Evolutionary conservation across 805 yeast genomes (phyloP).

Genomic region (Sugiyamaella valdiviana): DNA sequence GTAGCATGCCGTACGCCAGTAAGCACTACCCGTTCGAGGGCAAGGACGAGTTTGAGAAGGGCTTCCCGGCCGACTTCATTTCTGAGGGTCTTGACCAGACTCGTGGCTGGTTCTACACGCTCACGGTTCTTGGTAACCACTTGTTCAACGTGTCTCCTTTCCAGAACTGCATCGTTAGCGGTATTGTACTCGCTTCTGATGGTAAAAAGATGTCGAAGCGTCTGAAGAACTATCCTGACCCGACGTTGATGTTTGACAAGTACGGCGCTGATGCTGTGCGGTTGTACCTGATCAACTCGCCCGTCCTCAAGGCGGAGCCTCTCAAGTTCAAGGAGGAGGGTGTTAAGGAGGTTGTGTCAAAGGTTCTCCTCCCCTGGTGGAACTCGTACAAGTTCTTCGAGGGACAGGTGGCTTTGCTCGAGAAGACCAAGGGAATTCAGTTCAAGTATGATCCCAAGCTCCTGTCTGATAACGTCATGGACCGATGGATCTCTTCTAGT

Average conservation of each 20-base stretch:
- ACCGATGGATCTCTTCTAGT: constrained; percentile 95
- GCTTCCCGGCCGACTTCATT: constrained; percentile 96
- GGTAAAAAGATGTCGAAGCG: constrained; percentile 99
- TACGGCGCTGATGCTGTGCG: constrained; percentile 98
- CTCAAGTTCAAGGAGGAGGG: constrained; percentile 98
- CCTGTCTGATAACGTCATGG: constrained; percentile 85
- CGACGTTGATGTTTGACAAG: constrained; percentile 67
- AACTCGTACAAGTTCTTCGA: constrained; percentile 94
- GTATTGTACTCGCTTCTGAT: constrained; percentile 94
- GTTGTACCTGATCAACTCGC: constrained; percentile 92
- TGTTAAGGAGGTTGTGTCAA: constrained; percentile 94
- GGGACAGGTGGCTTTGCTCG: constrained; percentile 80
- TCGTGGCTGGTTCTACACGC: constrained; percentile 99
- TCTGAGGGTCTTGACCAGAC: constrained; percentile 99
- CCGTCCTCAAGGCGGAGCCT: constrained; percentile 94
- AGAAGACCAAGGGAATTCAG: constrained; percentile 64
- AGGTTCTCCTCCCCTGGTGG: constrained; percentile 97
- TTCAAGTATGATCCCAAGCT: constrained; percentile 65
- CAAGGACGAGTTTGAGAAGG: constrained; percentile 56
- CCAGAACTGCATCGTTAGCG: constrained; percentile 90
- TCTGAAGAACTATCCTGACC: constrained; percentile 96
- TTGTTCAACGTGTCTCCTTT: constrained; percentile 88
- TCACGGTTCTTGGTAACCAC: constrained; percentile 92
- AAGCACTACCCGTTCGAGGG: constrained; percentile 95
- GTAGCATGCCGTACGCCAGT: constrained; percentile 98